Evolutionary conservation across 129 eudicot genomes (phyloP), one percentile per base, ranked within the genome.

Genomic region (Helianthus tuberosus): DNA sequence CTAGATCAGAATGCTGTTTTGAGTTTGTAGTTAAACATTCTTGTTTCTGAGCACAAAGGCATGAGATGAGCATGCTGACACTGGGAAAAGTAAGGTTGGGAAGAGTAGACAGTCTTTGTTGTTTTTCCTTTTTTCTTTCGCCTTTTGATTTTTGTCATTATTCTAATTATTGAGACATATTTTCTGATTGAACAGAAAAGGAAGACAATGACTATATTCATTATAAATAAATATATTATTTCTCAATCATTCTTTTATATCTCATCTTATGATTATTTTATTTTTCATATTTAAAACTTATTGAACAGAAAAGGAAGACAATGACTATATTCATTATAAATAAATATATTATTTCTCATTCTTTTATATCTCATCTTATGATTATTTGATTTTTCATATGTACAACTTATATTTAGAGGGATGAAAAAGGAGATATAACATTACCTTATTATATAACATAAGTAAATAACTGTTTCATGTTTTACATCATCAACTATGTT

Each of bases 31-130:
- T 61, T 69, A 62, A 72, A 72, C 83, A 79, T 72, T 79, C 83
- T 48, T 54, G 53, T 79, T 79, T 77, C 88, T 36, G 49, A 36
- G 1, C 82, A 71, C 67, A 71, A 72, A 43, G 64, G 60, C 84
- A 75, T 72, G 81, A 72, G 83, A 72, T 58, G 84, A 79, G 82
- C 83, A 80, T 77, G 87, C 78, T 77, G 80, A 83, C 76, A 71
- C 79, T 63, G 50, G 50, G 76, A 70, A 81, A 87, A 79, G 86
- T 76, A 65, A 61, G 60, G 49, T 48, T 75, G 79, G 75, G 62
- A 79, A 72, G 80, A 79, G 80, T 80, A 82, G 86, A 85, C 82
- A 82, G 71, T 78, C 54, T 54, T 63, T 82, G 80, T 71, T 63
- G 46, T 74, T 81, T 57, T 65, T 72, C 69, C 76, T 81, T 72